Evolutionary conservation across 176 grass and related monocot genomes (phyloP).

Genomic region (Pontederia crassipes): DNA sequence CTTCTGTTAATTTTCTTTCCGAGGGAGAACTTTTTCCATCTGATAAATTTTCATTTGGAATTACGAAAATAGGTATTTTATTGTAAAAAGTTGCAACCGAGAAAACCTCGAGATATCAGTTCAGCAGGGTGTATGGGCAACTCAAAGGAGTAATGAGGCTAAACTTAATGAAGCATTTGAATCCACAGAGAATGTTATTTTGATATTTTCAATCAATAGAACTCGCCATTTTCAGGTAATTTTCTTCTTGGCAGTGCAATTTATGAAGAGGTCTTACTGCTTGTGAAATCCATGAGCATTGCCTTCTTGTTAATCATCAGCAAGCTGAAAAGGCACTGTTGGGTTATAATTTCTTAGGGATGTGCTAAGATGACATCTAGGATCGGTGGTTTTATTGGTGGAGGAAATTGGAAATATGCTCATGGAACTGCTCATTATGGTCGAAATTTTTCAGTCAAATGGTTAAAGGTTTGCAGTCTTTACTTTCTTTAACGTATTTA

Average conservation of each 20-base stretch:
- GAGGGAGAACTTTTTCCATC: background rate
- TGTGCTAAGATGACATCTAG: constrained; percentile 99
- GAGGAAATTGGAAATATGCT: constrained; percentile 99
- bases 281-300: too few relatives aligned
- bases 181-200: constrained; percentile 94
- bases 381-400: constrained; percentile 89
- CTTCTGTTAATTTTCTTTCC: too few relatives aligned
- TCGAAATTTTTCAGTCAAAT: constrained; percentile 92
- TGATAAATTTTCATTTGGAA: constrained; percentile 25
- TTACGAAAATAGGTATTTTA: constrained; percentile 91
- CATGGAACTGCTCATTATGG: constrained; percentile 95
- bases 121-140: constrained; percentile 93
- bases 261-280: too few relatives aligned
- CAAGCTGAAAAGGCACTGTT: background rate
- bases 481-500: background rate
- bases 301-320: too few relatives aligned
- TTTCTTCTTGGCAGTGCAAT: too few relatives aligned
- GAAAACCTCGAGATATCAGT: constrained; percentile 99
- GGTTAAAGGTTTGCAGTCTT: constrained; percentile 72
- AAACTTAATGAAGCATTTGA: constrained; percentile 99
- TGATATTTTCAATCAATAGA: constrained; percentile 96
- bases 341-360: constrained; percentile 37
- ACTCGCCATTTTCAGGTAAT: constrained; percentile 94
- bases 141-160: constrained; percentile 90
- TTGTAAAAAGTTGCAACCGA: constrained; percentile 98